Evolutionary conservation across 2,329 filamentous ascomycete genomes (phyloP).

Genomic region (Hypoxylon sp.): DNA sequence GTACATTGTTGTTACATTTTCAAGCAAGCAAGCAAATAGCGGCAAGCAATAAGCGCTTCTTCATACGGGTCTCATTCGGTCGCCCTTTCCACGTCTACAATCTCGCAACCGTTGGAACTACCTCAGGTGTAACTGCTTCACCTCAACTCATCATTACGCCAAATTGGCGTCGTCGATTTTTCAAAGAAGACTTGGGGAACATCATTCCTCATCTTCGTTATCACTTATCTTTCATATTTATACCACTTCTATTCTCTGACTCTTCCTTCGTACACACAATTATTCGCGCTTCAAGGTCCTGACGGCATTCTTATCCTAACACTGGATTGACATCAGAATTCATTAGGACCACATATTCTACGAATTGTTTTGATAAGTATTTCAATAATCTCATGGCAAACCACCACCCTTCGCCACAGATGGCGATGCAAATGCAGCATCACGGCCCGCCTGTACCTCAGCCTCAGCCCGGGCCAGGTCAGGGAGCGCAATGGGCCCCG

Average conservation of each 20-base stretch:
- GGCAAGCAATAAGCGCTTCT: conserved; percentile 26
- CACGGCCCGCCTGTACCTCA: conserved; percentile 72
- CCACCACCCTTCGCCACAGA: conserved; percentile 82
- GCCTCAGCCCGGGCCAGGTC: conserved; percentile 61
- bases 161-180: too few relatives aligned
- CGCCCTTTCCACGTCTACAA: too few relatives aligned
- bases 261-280: conserved; percentile 12
- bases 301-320: conserved; percentile 7
- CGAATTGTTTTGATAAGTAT: too few relatives aligned
- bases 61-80: too few relatives aligned
- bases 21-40: too few relatives aligned
- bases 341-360: not conserved
- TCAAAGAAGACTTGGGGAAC: too few relatives aligned
- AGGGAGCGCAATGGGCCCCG: conserved; percentile 67
- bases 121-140: not conserved
- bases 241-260: conserved; percentile 14
- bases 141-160: conserved; percentile 2
- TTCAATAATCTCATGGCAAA: conserved; percentile 74
- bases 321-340: conserved; percentile 9
- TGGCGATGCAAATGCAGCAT: conserved; percentile 74
- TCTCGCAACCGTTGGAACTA: conserved; percentile 19
- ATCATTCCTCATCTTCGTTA: too few relatives aligned
- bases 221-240: conserved; percentile 17
- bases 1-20: conserved; percentile 17
- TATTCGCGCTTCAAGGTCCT: conserved; percentile 18